Evolutionary conservation across 805 yeast species (phyloP), one percentile per base, ranked within the genome.

Genomic region (Wickerhamiella siamensis): DNA sequence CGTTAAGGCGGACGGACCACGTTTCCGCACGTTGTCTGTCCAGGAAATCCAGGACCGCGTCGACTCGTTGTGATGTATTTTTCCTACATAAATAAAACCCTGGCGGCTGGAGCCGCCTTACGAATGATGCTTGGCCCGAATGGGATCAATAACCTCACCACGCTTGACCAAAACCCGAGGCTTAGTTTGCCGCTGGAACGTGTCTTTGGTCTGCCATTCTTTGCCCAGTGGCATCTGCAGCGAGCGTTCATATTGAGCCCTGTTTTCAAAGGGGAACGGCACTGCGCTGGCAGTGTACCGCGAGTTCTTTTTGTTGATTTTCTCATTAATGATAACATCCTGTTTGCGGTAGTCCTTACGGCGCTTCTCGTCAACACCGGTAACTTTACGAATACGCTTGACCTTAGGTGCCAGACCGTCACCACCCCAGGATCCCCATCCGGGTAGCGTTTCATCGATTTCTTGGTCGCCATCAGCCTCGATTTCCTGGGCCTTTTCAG

Each of bases 341-440:
- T 79, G 69, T 61, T 79, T 64, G 48, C 75, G 69, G 57, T 77
- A 78, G 60, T 91, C 97, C 58, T 69, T 71, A 60, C 98, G 76
- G 57, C 77, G 74, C 51, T 80, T 76, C 46, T 71, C 69, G 31
- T 74, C 79, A 39, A 86, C 77, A 38, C 98, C 97, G 53, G 78
- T 75, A 21, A 83, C 66, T 49, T 75, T 82, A 52, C 80, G 75
- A 29, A 79, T 68, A 57, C 76, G 79, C 56, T 74, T 72, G 57
- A 73, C 75, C 56, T 71, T 70, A 46, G 58, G 64, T 50, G 56
- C 44, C 57, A 63, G 57, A 17, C 70, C 69, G 8, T 72, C 74
- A 31, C 95, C 95, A 9, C 88, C 81, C 98, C 98, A 91, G 35
- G 80, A 82, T 38, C 97, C 97, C 96, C 97, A 91, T 1, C 98